A percentile compares a stretch with the other conserved stretches of the same genome.
These are phyloP conservation scores for Phialophora verrucosa DNA, from an alignment of 2,329 filamentous ascomycete species.

Conservation along the genomic window DNA sequence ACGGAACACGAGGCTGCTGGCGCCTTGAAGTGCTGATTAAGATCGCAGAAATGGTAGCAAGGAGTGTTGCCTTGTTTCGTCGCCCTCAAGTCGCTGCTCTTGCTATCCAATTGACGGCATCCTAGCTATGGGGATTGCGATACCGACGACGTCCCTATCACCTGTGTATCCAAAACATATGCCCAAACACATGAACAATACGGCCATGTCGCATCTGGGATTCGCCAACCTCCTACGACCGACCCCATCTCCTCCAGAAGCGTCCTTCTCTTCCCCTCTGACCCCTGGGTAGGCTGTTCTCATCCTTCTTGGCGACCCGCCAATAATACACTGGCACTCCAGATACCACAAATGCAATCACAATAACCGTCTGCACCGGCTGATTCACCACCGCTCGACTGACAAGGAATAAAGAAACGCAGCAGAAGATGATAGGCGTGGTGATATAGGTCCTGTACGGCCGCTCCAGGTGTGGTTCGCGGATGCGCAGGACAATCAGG, in stretches of 20 bases:
- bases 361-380: constrained; percentile 85
- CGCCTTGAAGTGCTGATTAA: background rate
- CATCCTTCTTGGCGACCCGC: constrained; percentile 72
- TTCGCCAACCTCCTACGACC: constrained; percentile 22
- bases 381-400: constrained; percentile 88
- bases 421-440: constrained; percentile 97
- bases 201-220: background rate
- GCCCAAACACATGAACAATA: background rate
- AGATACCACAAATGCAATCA: constrained; percentile 80
- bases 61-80: background rate
- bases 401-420: constrained; percentile 90
- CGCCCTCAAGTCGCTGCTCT: constrained; percentile 11
- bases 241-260: constrained; percentile 51
- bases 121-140: background rate
- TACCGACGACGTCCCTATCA: no score
- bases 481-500: constrained; percentile 85
- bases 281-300: constrained; percentile 26
- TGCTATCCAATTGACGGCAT: constrained; percentile 14
- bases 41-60: background rate
- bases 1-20: background rate
- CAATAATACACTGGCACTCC: constrained; percentile 90
- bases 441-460: constrained; percentile 97
- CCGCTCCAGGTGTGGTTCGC: constrained; percentile 83
- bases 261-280: constrained; percentile 29
- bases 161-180: background rate